Base-by-base conservation (phyloP, 2,329 filamentous ascomycete genomes). In the Colletotrichum chlorophyti region DNA sequence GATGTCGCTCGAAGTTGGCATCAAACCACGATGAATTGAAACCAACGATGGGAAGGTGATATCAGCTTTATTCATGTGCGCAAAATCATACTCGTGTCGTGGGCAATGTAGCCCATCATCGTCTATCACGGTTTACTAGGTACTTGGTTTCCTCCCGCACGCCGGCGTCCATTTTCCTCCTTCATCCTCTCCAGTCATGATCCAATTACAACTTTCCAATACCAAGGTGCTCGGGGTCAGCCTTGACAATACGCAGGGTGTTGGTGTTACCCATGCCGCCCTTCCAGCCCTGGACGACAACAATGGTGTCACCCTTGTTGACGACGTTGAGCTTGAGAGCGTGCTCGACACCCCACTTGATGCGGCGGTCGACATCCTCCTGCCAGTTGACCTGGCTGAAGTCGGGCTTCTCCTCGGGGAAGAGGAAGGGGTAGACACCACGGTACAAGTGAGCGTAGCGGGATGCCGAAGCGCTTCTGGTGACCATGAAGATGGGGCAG, bases 401-500 rank as follows among this genome's bases (percentile, higher is more conserved):
- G 81, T 99, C 92, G 68, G 95, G 95, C 88, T 98, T 98, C 69
- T 81, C 79, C 82, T 97, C 91, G 51, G 89, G 86, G 84, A 97
- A 98, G 70, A 90, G 83, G 90, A 99, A 99, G 58, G 95, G 95
- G 75, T 97, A 99, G 63, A 99, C 94, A 69, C 95, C 95, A 73
- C 95, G 94, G 82, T 97, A 98, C 75, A 99, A 79, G 77, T 99
- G 95, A 66, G 88, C 90, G 78, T 95, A 98, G 78, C 95, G 86
- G 60, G 93, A 90, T 49, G 95, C 91, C 65, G 85, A 87, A 45
- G 87, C 79, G 75, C 90, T 97, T 69, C 95, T 90, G 65, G 94
- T 97, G 64, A 99, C 91, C 94, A 98, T 98, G 83, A 99, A 94
- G 80, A 99, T 97, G 68, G 95, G 95, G 86, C 94, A 98, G 64